Percentiles rank a stretch among this genome's conserved stretches.
phyloP scores from a whole-genome alignment of 2,329 filamentous ascomycete genomes.

The Ceratocystiopsis minuta region DNA sequence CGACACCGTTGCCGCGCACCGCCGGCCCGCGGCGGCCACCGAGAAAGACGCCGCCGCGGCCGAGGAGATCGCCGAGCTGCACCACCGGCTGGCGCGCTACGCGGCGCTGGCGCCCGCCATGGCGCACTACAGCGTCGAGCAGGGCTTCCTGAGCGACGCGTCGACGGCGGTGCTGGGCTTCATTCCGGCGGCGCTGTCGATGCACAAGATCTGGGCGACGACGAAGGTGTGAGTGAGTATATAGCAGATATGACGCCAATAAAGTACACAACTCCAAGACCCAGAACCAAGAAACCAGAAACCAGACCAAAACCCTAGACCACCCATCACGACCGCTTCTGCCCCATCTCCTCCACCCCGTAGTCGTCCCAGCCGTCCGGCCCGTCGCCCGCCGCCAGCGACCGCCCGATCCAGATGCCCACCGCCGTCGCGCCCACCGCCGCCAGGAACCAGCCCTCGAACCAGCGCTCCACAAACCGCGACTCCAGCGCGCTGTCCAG shows the following conservation, averaged over 20 bases:
- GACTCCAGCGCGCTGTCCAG: constrained; percentile 59
- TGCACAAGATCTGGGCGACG: constrained; percentile 26
- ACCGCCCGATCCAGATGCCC: constrained; percentile 57
- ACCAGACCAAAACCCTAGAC: neutral
- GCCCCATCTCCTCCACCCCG: constrained; percentile 49
- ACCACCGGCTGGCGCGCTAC: constrained; percentile 50
- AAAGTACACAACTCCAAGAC: neutral
- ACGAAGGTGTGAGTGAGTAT: constrained; percentile 12
- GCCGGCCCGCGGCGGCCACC: constrained; percentile 22
- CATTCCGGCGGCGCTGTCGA: constrained; percentile 26
- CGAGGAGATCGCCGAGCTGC: constrained; percentile 35
- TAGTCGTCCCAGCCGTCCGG: constrained; percentile 36
- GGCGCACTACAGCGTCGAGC: constrained; percentile 61
- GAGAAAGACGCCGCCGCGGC: constrained; percentile 28
- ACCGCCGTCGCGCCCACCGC: constrained; percentile 46
- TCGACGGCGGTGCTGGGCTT: constrained; percentile 23
- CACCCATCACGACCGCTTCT: neutral
- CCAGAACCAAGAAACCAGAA: neutral
- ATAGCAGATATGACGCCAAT: neutral
- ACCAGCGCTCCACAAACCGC: constrained; percentile 63
- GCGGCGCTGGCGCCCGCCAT: constrained; percentile 66
- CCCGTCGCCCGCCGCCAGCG: constrained; percentile 24
- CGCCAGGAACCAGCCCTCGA: constrained; percentile 68
- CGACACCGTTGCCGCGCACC: constrained; percentile 21
- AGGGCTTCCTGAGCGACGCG: constrained; percentile 31